phyloP scores from a whole-genome alignment of 2,329 filamentous ascomycete genomes.

The Fusarium penzigii region DNA sequence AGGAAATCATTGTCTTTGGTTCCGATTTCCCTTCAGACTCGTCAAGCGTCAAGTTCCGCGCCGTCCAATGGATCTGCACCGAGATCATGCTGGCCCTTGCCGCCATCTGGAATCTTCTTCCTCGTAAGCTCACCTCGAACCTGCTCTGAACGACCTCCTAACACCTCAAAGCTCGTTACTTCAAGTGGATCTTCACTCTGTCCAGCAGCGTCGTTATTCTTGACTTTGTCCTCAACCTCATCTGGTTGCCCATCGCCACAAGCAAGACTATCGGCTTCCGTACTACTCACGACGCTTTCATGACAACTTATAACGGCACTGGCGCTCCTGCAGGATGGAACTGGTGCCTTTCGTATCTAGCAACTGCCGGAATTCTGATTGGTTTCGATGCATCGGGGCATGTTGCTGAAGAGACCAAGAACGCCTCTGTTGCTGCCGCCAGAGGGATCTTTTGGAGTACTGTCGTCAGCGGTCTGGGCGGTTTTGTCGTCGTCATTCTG shows the following conservation, averaged over 20 bases:
- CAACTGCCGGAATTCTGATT: slow-evolving; percentile 61
- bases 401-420: slow-evolving; percentile 62
- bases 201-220: slow-evolving; percentile 53
- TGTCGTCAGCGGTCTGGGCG: slow-evolving; percentile 55
- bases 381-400: slow-evolving; percentile 63
- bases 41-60: slow-evolving; percentile 56
- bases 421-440: slow-evolving; percentile 56
- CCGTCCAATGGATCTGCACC: slow-evolving; percentile 61
- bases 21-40: slow-evolving; percentile 55
- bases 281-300: slow-evolving; percentile 59
- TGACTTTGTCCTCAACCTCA: slow-evolving; percentile 60
- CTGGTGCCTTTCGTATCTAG: slow-evolving; percentile 63
- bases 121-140: slow-evolving; percentile 40
- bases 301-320: slow-evolving; percentile 60
- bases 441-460: slow-evolving; percentile 63
- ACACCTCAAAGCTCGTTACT: slow-evolving; percentile 41
- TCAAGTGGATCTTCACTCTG: slow-evolving; percentile 51
- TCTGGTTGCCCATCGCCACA: slow-evolving; percentile 61
- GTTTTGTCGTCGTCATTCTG: slow-evolving; percentile 56
- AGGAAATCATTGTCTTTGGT: slow-evolving; percentile 60
- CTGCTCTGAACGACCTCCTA: too few relatives aligned
- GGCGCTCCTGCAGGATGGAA: slow-evolving; percentile 60
- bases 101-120: slow-evolving; percentile 50
- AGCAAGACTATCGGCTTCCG: slow-evolving; percentile 58
- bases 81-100: slow-evolving; percentile 53